Conservation (phyloP, 345 rosid genomes). For the Linum tenue region DNA sequence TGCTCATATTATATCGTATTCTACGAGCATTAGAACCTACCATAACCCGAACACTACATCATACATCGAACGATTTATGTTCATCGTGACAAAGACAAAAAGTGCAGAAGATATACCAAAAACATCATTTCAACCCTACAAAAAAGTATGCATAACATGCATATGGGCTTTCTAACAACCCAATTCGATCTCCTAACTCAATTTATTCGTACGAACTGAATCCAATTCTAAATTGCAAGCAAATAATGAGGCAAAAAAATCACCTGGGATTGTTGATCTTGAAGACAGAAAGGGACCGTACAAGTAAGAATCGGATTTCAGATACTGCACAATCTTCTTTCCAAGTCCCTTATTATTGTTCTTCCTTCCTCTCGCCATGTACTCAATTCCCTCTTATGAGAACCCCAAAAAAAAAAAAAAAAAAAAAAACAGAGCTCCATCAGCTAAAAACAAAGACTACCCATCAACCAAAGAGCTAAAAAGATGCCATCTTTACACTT, state of each 20-base stretch:
- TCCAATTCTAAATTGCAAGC: neutral
- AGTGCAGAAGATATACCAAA: neutral
- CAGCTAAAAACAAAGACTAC: neutral
- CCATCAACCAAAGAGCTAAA: neutral
- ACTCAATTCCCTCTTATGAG: conserved; percentile 13
- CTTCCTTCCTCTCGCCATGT: conserved; percentile 18
- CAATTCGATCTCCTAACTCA: too few species aligned
- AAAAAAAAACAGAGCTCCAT: conserved; percentile 2
- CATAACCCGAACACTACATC: too few species aligned
- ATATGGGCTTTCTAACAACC: too few species aligned
- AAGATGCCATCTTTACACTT: too few species aligned
- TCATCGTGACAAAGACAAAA: too few species aligned
- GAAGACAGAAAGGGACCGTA: conserved; percentile 27
- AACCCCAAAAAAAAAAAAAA: too few species aligned
- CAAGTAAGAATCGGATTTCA: conserved; percentile 39
- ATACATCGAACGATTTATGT: too few species aligned
- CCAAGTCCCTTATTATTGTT: conserved; percentile 16
- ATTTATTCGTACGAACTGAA: too few species aligned
- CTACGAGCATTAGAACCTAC: too few species aligned
- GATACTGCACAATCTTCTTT: conserved; percentile 30
- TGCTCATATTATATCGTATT: too few species aligned
- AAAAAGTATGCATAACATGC: too few species aligned
- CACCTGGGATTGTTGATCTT: conserved; percentile 10
- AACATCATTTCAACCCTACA: neutral
- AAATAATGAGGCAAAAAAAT: neutral